These are phyloP conservation scores for Emydomyces testavorans DNA, from an alignment of 2,329 filamentous ascomycete genomes.

Conservation along the genomic window DNA sequence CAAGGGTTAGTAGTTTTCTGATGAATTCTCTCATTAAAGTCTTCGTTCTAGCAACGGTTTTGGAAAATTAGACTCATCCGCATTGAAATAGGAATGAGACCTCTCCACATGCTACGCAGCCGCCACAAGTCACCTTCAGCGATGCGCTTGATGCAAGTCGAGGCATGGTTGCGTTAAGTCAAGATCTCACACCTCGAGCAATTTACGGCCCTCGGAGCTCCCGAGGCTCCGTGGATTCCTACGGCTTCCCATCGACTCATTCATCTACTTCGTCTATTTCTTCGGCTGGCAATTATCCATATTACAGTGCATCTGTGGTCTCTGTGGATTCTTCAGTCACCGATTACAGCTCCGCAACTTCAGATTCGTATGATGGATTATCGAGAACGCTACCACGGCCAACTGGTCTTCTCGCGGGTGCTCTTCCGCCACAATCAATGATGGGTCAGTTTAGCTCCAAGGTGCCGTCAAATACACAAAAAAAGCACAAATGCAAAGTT, in stretches of 20 bases:
- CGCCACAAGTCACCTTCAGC: slow-evolving; percentile 42
- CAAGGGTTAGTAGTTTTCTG: slow-evolving; percentile 59
- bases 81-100: slow-evolving; percentile 23
- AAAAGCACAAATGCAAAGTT: slow-evolving; percentile 99
- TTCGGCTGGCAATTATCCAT: slow-evolving; percentile 66
- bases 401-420: slow-evolving; percentile 50
- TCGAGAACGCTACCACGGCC: slow-evolving; percentile 77
- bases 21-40: too few species aligned
- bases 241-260: slow-evolving; percentile 77
- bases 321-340: slow-evolving; percentile 65
- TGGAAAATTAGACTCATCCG: neutral
- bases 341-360: slow-evolving; percentile 82
- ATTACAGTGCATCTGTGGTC: slow-evolving; percentile 68
- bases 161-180: slow-evolving; percentile 90
- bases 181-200: slow-evolving; percentile 77
- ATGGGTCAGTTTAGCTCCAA: slow-evolving; percentile 98
- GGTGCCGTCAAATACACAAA: slow-evolving; percentile 86
- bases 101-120: slow-evolving; percentile 42
- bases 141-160: slow-evolving; percentile 88
- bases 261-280: slow-evolving; percentile 95
- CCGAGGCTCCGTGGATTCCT: slow-evolving; percentile 69
- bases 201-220: slow-evolving; percentile 63
- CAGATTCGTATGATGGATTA: slow-evolving; percentile 69
- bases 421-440: slow-evolving; percentile 79
- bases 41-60: too few species aligned